Percentiles rank a stretch among this genome's conserved stretches.
These are phyloP conservation scores for Fusarium gaditjirri DNA, from an alignment of 2,329 filamentous ascomycete genomes.

Conservation along the genomic window DNA sequence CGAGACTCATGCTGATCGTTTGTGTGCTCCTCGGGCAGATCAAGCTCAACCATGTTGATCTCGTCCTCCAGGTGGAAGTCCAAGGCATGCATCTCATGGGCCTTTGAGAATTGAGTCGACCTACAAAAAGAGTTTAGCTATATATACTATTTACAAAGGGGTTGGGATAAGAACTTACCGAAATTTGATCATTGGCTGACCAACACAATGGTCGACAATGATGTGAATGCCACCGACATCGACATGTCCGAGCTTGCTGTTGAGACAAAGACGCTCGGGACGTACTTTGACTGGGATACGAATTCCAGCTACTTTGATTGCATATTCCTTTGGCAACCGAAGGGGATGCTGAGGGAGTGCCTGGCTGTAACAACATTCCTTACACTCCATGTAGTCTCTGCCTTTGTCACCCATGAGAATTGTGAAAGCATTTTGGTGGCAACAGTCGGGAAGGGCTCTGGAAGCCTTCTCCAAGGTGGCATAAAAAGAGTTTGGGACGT, in stretches of 20 bases:
- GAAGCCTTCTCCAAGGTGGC: not conserved
- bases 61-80: conserved; percentile 5
- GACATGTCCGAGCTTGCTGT: conserved; percentile 19
- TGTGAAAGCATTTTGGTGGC: conserved; percentile 10
- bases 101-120: conserved; percentile 30
- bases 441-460: not conserved
- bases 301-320: conserved; percentile 1
- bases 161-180: conserved; percentile 8
- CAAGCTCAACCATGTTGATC: not conserved
- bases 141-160: not conserved
- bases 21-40: not conserved
- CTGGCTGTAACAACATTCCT: conserved; percentile 11
- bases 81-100: conserved; percentile 18
- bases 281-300: conserved; percentile 14
- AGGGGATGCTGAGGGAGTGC: not conserved
- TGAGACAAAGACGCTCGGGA: conserved; percentile 21
- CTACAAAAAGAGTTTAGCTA: conserved; percentile 14
- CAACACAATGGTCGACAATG: conserved; percentile 20
- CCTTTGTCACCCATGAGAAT: conserved; percentile 2
- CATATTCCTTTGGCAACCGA: not conserved
- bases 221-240: conserved; percentile 28
- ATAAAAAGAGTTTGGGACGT: not conserved
- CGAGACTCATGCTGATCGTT: not conserved
- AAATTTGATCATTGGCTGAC: conserved; percentile 21
- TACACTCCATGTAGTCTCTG: conserved; percentile 14